Evolutionary conservation across 768 basidiomycete species (phyloP).

Genomic region (Leccinum barrowsii): DNA sequence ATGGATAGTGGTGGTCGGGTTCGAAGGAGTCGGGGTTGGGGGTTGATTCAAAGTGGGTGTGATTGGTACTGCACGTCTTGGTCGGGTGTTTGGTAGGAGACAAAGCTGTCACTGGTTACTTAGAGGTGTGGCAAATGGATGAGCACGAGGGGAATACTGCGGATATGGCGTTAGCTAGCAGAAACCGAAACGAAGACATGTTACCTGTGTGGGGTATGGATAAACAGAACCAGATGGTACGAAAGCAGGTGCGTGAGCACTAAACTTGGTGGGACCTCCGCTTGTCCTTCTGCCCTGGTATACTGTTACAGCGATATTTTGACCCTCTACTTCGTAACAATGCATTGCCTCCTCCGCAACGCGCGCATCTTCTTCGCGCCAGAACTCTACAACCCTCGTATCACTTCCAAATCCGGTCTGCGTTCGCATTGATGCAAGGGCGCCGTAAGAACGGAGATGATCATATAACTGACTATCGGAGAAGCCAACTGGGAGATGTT

Average conservation of each 20-base stretch:
- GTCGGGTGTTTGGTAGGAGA: constrained; percentile 79
- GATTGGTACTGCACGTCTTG: constrained; percentile 40
- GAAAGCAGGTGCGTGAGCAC: constrained; percentile 68
- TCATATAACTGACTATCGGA: constrained; percentile 78
- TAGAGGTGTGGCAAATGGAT: constrained; percentile 48
- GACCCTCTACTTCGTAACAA: constrained; percentile 77
- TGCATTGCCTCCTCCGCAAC: constrained; percentile 79
- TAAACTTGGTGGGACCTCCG: constrained; percentile 61
- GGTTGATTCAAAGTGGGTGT: too few relatives aligned
- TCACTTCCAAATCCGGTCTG: constrained; percentile 76
- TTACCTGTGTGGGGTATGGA: constrained; percentile 58
- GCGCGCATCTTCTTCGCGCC: constrained; percentile 82
- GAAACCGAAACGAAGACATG: constrained; percentile 10
- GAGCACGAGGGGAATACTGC: constrained; percentile 65
- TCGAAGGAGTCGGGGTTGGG: too few relatives aligned
- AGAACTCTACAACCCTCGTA: constrained; percentile 79
- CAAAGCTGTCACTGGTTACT: constrained; percentile 74
- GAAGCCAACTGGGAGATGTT: constrained; percentile 70
- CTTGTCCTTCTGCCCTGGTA: constrained; percentile 65
- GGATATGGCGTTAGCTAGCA: constrained; percentile 1
- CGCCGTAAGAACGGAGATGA: constrained; percentile 79
- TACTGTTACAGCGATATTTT: constrained; percentile 79
- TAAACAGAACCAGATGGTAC: constrained; percentile 66
- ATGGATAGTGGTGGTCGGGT: too few relatives aligned
- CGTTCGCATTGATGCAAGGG: constrained; percentile 72